Evolutionary conservation across 23 red algal genomes (phyloP).

Genomic region (Gracilaria domingensis): DNA sequence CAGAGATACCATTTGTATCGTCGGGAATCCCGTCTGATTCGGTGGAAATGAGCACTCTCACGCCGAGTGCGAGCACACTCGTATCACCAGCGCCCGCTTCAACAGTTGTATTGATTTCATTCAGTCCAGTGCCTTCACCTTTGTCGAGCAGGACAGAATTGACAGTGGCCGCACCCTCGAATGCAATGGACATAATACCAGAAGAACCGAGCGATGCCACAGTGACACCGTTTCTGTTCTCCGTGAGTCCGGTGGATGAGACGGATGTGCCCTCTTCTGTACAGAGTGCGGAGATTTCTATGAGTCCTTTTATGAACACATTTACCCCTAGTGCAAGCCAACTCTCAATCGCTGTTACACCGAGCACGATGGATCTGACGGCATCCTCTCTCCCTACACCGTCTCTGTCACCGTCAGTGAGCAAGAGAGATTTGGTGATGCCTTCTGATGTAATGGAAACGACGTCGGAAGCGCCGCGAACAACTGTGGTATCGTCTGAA

Average conservation of each 20-base stretch:
- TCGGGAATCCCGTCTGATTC: neutral
- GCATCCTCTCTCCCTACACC: too few species aligned
- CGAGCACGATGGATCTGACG: too few species aligned
- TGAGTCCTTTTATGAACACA: too few species aligned
- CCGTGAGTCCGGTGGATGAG: too few species aligned
- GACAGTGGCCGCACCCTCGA: neutral
- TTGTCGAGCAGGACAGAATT: neutral
- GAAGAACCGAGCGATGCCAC: too few species aligned
- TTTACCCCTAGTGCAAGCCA: too few species aligned
- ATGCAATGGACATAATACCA: neutral
- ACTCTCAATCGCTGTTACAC: too few species aligned
- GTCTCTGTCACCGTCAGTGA: too few species aligned
- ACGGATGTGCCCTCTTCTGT: too few species aligned
- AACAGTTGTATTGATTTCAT: neutral
- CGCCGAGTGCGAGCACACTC: neutral
- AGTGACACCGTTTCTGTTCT: too few species aligned
- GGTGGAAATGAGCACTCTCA: neutral
- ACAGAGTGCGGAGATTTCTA: too few species aligned
- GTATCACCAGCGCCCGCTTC: neutral
- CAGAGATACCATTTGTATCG: neutral
- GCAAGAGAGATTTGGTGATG: neutral
- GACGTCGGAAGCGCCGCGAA: neutral
- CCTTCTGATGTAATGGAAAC: neutral
- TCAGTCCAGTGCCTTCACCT: neutral
- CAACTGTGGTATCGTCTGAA: neutral